Conservation (phyloP, 108 stramenopile species). For the Parietichytrium sp. region DNA sequence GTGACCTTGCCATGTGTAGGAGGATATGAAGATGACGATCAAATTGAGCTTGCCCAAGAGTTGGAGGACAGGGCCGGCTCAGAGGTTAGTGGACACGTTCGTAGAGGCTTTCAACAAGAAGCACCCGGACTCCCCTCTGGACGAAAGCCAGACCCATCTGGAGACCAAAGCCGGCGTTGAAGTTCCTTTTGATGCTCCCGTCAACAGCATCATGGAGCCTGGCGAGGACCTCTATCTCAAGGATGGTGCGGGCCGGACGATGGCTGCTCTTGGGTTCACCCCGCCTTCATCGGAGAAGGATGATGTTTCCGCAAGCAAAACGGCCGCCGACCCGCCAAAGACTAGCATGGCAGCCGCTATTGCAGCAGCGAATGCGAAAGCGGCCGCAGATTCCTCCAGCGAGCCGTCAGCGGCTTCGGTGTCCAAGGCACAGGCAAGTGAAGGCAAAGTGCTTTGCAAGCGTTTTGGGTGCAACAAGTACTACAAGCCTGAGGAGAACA, state of each 20-base stretch:
- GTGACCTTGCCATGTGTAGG: slow-evolving; percentile 57
- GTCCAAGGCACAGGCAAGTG: neutral
- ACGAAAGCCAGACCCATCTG: slow-evolving; percentile 61
- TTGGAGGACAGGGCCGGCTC: slow-evolving; percentile 77
- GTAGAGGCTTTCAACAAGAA: slow-evolving; percentile 79
- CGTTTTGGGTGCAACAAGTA: slow-evolving; percentile 75
- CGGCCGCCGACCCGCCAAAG: too few relatives aligned
- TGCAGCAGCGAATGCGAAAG: neutral
- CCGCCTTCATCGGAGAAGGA: too few relatives aligned
- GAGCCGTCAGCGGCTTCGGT: neutral
- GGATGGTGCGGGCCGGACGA: neutral
- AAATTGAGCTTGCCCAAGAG: slow-evolving; percentile 84
- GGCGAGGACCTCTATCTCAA: slow-evolving; percentile 32
- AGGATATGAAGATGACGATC: slow-evolving; percentile 70
- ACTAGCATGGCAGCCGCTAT: neutral
- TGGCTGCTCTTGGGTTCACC: neutral
- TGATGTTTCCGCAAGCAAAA: too few relatives aligned
- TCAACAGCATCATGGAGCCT: neutral
- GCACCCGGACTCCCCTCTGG: slow-evolving; percentile 65
- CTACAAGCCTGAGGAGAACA: neutral
- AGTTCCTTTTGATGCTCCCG: neutral
- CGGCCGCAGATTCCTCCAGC: neutral
- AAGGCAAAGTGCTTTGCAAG: slow-evolving; percentile 25
- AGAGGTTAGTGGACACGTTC: slow-evolving; percentile 71
- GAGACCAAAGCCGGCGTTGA: neutral